Percentiles rank a stretch among this genome's conserved stretches.
phyloP scores from a whole-genome alignment of 148 eudicot genomes.

The Nyssa sinensis region DNA sequence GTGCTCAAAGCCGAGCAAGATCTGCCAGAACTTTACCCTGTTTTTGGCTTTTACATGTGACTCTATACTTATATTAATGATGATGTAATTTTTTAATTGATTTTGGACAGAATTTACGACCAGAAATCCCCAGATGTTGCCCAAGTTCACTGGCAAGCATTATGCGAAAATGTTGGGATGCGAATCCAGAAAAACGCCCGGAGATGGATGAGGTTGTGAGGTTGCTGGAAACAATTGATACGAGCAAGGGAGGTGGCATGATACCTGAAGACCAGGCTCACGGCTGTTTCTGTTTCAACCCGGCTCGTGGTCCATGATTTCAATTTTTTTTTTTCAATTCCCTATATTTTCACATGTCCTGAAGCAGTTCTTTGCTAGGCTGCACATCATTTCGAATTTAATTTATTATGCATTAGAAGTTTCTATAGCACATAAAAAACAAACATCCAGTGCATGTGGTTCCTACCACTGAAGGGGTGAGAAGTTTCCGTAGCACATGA shows the following conservation, averaged over 20 bases:
- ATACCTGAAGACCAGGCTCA: constrained; percentile 4
- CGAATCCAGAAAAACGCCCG: constrained; percentile 3
- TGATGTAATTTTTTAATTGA: background rate
- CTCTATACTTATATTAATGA: background rate
- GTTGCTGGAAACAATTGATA: constrained; percentile 3
- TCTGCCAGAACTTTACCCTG: background rate
- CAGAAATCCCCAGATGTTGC: constrained; percentile 13
- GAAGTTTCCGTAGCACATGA: too few species aligned
- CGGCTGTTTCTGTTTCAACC: background rate
- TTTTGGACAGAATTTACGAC: constrained; percentile 4
- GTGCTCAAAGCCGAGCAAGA: background rate
- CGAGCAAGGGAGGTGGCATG: constrained; percentile 12
- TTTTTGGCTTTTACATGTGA: background rate
- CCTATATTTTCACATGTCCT: background rate
- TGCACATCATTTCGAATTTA: background rate
- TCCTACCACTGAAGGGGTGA: too few species aligned
- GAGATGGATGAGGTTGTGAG: constrained; percentile 11
- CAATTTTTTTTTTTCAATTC: background rate
- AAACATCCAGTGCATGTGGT: too few species aligned
- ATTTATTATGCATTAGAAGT: too few species aligned
- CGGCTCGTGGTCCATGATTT: constrained; percentile 7
- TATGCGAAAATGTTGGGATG: constrained; percentile 8
- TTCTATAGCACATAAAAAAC: too few species aligned
- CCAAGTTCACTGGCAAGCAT: constrained; percentile 4
- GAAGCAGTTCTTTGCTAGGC: background rate